Conservation (phyloP, 2,329 filamentous ascomycete genomes). For the Sporothrix curviconia region DNA sequence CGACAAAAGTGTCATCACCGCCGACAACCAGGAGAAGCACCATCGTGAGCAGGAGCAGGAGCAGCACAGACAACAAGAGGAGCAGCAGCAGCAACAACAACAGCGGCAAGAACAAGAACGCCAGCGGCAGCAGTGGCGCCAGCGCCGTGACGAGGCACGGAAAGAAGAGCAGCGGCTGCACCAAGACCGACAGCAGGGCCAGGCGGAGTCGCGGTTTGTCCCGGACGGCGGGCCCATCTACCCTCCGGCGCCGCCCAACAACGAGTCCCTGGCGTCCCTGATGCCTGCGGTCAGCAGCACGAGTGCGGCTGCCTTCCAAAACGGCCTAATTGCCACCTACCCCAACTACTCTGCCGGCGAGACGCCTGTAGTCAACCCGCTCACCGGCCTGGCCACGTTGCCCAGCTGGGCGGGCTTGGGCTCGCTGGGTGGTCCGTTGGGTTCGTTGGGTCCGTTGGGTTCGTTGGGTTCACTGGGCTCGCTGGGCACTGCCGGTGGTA, state of each 20-base stretch:
- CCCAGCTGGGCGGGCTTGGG: conserved; percentile 1
- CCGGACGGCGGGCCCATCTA: too few species aligned
- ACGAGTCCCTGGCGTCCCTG: background rate
- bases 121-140: too few species aligned
- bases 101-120: background rate
- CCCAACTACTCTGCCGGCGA: background rate
- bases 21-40: background rate
- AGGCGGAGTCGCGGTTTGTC: background rate
- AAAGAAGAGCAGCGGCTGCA: background rate
- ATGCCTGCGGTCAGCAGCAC: background rate
- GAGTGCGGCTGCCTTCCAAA: background rate
- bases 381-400: background rate
- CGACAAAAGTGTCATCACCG: background rate
- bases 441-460: too few species aligned
- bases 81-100: background rate
- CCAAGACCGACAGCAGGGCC: background rate
- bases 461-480: too few species aligned
- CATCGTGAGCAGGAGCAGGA: background rate
- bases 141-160: too few species aligned
- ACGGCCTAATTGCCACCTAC: background rate
- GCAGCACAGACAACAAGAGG: background rate
- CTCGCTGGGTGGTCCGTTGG: background rate
- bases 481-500: too few species aligned
- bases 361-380: background rate
- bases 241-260: background rate